Conservation (phyloP, 2,329 filamentous ascomycete species). For the Pseudonectria buxi region DNA sequence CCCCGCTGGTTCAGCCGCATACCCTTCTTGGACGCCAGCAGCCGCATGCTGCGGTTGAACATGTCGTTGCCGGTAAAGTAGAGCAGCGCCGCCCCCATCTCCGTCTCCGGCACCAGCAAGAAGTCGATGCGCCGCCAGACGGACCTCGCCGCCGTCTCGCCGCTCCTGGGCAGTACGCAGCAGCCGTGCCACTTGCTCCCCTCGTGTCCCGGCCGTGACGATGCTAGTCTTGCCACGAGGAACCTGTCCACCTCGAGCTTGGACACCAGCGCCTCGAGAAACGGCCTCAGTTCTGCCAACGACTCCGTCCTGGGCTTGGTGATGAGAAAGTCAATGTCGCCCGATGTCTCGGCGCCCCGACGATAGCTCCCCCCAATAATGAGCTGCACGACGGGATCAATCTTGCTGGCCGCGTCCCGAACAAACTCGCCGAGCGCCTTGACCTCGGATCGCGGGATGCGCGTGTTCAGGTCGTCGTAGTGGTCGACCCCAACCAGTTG, state of each 20-base stretch:
- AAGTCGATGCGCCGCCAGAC: conserved; percentile 81
- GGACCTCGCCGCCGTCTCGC: conserved; percentile 28
- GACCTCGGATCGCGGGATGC: conserved; percentile 74
- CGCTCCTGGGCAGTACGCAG: conserved; percentile 55
- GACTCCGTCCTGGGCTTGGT: conserved; percentile 56
- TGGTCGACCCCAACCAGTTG: conserved; percentile 73
- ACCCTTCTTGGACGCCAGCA: conserved; percentile 71
- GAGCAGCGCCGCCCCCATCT: conserved; percentile 79
- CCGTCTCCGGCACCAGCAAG: conserved; percentile 69
- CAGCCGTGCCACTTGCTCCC: conserved; percentile 87
- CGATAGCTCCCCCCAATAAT: conserved; percentile 82
- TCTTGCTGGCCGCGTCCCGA: conserved; percentile 43
- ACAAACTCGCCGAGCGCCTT: conserved; percentile 62
- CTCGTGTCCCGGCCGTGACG: conserved; percentile 36
- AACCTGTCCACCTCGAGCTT: conserved; percentile 56
- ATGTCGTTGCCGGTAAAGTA: conserved; percentile 96
- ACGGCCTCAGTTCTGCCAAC: conserved; percentile 49
- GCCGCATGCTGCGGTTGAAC: conserved; percentile 80
- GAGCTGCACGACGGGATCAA: conserved; percentile 61
- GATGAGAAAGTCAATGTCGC: conserved; percentile 81
- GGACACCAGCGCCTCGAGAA: conserved; percentile 58
- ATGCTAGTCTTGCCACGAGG: conserved; percentile 63
- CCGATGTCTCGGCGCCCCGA: conserved; percentile 64
- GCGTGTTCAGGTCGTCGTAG: conserved; percentile 69
- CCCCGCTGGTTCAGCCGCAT: conserved; percentile 84